These are phyloP conservation scores for Hypoxylon perforatum DNA, from an alignment of 495 filamentous ascomycete genomes.

Conservation along the genomic window DNA sequence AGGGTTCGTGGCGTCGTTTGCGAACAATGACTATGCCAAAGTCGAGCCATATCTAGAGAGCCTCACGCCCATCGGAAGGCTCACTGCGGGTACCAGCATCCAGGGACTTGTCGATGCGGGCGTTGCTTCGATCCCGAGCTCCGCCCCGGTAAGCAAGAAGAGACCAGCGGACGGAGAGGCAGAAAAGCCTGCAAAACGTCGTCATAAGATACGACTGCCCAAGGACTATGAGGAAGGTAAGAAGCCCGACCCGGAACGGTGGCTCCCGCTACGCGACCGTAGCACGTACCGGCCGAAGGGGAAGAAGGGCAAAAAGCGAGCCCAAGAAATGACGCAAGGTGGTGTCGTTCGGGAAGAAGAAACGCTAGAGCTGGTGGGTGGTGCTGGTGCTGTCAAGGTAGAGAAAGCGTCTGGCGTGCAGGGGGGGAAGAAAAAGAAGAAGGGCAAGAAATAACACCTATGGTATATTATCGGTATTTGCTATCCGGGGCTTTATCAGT, in stretches of 20 bases:
- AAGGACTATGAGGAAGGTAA: constrained; percentile 81
- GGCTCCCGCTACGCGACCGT: constrained; percentile 89
- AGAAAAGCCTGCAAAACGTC: constrained; percentile 68
- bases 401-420: constrained; percentile 63
- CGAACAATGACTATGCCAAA: constrained; percentile 71
- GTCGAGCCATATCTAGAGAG: constrained; percentile 68
- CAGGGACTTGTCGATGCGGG: constrained; percentile 78
- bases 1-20: constrained; percentile 85
- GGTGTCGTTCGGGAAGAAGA: constrained; percentile 77
- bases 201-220: constrained; percentile 78
- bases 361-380: constrained; percentile 70
- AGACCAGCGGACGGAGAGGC: constrained; percentile 67
- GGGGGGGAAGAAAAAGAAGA: constrained; percentile 78
- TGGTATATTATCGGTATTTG: background rate
- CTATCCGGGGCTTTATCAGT: background rate
- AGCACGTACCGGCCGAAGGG: constrained; percentile 91
- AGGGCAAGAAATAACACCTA: constrained; percentile 77
- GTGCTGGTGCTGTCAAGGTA: constrained; percentile 67
- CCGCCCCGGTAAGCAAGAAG: constrained; percentile 62
- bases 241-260: constrained; percentile 87
- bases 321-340: constrained; percentile 83
- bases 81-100: constrained; percentile 75
- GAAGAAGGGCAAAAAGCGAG: constrained; percentile 87
- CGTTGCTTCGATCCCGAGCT: constrained; percentile 69
- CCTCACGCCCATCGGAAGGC: constrained; percentile 72